phyloP scores from a whole-genome alignment of 139 green algal species.

The Haematococcus lacustris region DNA sequence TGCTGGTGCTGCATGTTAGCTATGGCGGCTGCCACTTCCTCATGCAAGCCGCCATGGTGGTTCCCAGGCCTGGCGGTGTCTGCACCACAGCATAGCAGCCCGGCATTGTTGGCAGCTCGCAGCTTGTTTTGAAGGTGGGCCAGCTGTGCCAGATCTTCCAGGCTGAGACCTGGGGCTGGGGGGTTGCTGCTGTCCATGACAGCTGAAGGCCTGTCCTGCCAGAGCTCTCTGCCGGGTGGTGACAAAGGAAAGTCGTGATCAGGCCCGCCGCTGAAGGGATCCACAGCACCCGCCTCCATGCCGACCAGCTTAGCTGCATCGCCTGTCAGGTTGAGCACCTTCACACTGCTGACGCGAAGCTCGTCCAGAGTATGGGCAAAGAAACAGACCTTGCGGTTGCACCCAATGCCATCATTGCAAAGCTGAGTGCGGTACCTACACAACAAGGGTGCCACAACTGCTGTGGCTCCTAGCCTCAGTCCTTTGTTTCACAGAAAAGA shows the following conservation, averaged over 20 bases:
- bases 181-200: background rate
- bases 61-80: too few species aligned
- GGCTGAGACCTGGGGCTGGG: background rate
- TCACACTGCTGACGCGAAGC: conserved; percentile 47
- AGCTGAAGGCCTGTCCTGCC: background rate
- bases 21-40: too few species aligned
- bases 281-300: too few species aligned
- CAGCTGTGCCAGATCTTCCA: background rate
- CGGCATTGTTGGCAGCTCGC: too few species aligned
- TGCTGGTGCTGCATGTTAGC: too few species aligned
- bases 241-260: too few species aligned
- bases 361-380: conserved; percentile 76
- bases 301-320: background rate
- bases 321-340: conserved; percentile 2
- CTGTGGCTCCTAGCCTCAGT: too few species aligned
- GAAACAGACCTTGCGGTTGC: conserved; percentile 78
- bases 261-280: too few species aligned
- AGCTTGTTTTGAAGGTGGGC: background rate
- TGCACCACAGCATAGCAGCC: too few species aligned
- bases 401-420: conserved; percentile 73
- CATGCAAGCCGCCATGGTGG: too few species aligned
- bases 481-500: too few species aligned
- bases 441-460: background rate
- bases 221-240: too few species aligned
- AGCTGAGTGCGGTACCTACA: conserved; percentile 81